phyloP scores from a whole-genome alignment of 371 early-diverging fungal species.

The Mucor saturninus region DNA sequence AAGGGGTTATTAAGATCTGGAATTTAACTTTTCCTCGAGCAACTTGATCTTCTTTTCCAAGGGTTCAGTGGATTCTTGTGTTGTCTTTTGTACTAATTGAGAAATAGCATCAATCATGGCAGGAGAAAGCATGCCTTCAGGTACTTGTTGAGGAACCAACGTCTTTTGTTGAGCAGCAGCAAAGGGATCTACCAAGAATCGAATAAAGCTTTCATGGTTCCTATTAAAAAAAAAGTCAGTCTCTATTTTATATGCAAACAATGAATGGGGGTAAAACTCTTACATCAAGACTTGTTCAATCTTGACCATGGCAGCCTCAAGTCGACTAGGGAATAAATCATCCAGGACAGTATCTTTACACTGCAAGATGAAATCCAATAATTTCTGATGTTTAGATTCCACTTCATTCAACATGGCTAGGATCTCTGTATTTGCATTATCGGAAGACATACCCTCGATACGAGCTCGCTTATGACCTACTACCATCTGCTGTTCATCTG shows the following conservation, averaged over 20 bases:
- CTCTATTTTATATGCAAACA: neutral
- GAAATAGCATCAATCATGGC: conserved; percentile 26
- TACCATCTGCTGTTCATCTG: conserved; percentile 4
- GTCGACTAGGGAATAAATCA: conserved; percentile 18
- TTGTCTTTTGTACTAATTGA: conserved; percentile 18
- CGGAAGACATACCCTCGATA: conserved; percentile 5
- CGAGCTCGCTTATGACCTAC: conserved; percentile 19
- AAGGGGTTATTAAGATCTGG: neutral
- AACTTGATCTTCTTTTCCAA: conserved; percentile 20
- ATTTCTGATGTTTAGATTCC: conserved; percentile 24
- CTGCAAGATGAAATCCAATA: conserved; percentile 30
- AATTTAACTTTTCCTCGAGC: conserved; percentile 23
- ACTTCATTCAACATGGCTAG: conserved; percentile 6
- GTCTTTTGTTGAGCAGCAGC: conserved; percentile 10
- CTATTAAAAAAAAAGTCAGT: conserved; percentile 9
- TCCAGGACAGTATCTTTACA: conserved; percentile 30
- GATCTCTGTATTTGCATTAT: neutral
- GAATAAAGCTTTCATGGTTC: conserved; percentile 33
- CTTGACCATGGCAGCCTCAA: conserved; percentile 25
- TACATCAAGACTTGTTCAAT: conserved; percentile 32
- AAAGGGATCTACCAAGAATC: conserved; percentile 31
- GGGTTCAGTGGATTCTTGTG: conserved; percentile 14
- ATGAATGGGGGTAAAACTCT: neutral
- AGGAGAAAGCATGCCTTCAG: conserved; percentile 9
- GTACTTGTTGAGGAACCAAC: neutral